Evolutionary conservation across 2,329 filamentous ascomycete species (phyloP).

Genomic region (Nemania sp.): DNA sequence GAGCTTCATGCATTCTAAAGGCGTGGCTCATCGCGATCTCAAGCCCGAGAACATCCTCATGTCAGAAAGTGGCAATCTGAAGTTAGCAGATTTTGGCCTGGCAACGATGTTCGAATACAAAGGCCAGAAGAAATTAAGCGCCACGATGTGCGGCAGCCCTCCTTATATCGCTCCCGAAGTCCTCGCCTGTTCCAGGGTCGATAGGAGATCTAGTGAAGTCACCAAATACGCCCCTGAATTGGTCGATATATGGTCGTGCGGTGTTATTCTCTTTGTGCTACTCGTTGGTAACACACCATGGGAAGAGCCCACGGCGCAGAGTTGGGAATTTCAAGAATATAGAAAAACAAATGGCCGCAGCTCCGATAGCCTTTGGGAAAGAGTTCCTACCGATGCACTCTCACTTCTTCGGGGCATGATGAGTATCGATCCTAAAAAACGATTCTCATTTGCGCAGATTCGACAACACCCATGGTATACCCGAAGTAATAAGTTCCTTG

Average conservation of each 20-base stretch:
- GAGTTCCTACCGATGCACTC: conserved; percentile 77
- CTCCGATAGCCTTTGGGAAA: conserved; percentile 85
- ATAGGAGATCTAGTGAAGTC: conserved; percentile 62
- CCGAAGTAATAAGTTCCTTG: conserved; percentile 80
- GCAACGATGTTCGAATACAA: conserved; percentile 94
- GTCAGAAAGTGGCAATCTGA: conserved; percentile 84
- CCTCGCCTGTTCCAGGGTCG: conserved; percentile 63
- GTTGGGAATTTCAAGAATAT: conserved; percentile 94
- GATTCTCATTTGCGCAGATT: conserved; percentile 89
- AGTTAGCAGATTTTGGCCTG: conserved; percentile 96
- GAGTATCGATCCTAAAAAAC: conserved; percentile 77
- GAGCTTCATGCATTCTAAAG: conserved; percentile 95
- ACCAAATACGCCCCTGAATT: conserved; percentile 79
- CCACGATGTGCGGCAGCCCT: conserved; percentile 93
- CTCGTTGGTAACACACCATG: conserved; percentile 97
- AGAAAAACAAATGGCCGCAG: conserved; percentile 82
- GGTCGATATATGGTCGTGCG: conserved; percentile 96
- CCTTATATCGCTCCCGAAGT: conserved; percentile 99
- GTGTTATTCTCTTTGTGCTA: conserved; percentile 96
- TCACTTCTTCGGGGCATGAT: conserved; percentile 95
- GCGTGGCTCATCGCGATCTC: conserved; percentile 90
- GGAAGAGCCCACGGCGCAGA: conserved; percentile 88
- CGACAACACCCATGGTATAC: conserved; percentile 96
- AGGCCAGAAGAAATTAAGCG: conserved; percentile 82
- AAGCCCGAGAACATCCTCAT: conserved; percentile 97